These are phyloP conservation scores for Chaetomium strumarium DNA, from an alignment of 2,329 filamentous ascomycete species.

Conservation along the genomic window DNA sequence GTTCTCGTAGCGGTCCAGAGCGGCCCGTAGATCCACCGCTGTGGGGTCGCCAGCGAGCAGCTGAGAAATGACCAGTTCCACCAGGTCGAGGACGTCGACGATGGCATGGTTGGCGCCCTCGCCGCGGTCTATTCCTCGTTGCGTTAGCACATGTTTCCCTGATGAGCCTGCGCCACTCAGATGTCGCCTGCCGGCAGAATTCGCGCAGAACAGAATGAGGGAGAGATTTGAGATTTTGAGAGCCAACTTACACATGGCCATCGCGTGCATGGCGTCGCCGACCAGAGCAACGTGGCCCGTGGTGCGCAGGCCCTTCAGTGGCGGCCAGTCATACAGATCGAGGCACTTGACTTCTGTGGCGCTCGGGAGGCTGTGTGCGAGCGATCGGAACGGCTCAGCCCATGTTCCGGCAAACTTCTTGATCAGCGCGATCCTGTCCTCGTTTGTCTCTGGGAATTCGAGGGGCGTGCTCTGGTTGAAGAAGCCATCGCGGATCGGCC, in stretches of 20 bases:
- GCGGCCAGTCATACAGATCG: slow-evolving; percentile 44
- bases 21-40: slow-evolving; percentile 21
- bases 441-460: slow-evolving; percentile 35
- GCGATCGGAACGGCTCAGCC: slow-evolving; percentile 43
- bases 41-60: slow-evolving; percentile 3
- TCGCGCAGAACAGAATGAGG: neutral
- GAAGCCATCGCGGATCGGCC: slow-evolving; percentile 38
- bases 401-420: slow-evolving; percentile 40
- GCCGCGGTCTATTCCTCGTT: slow-evolving; percentile 40
- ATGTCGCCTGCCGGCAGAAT: neutral
- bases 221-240: slow-evolving; percentile 1
- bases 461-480: slow-evolving; percentile 29
- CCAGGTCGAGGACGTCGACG: slow-evolving; percentile 43
- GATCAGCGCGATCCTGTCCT: slow-evolving; percentile 38
- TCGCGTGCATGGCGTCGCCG: slow-evolving; percentile 52
- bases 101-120: slow-evolving; percentile 55
- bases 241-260: slow-evolving; percentile 52
- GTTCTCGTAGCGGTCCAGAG: slow-evolving; percentile 39
- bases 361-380: slow-evolving; percentile 37
- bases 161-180: neutral
- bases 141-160: neutral
- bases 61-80: slow-evolving; percentile 28
- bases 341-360: slow-evolving; percentile 40
- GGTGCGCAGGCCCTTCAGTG: slow-evolving; percentile 32
- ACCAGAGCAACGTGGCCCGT: slow-evolving; percentile 41